Evolutionary conservation across 108 stramenopile species (phyloP), one percentile per base, ranked within the genome.

Genomic region (Cyclotella distinguenda): DNA sequence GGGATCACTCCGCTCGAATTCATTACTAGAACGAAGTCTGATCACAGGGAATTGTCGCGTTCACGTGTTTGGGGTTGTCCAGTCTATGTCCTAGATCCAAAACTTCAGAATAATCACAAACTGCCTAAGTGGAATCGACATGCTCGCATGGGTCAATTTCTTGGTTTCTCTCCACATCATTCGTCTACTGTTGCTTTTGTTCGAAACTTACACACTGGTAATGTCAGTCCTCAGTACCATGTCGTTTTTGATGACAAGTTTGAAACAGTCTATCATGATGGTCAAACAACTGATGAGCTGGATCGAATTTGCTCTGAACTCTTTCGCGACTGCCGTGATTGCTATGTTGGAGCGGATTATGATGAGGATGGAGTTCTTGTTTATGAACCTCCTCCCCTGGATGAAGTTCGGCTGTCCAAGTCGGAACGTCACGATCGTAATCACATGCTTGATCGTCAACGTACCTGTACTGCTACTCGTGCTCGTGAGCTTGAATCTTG

Each of bases 11-110:
- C 69, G 1, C 22, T 53, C 5, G 69, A 70, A 70, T 11, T 68
- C 28, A 23, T 66, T 12, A 59, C 58, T n/a, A 52, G 38, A 16
- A 9, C 22, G 16, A 58, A 60, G 28, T 46, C 63, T 0, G 48
- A 72, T 35, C 57, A 65, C 19, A 23, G 45, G 12, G 71, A 69
- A 19, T 53, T 81, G 0, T n/a, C 34, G 28, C 50, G 59, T 57
- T 44, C n/a, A 12, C 60, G 64, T 55, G 61, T 63, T n/a, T 71
- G 70, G 70, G 70, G 70, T 1, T 71, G 70, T 61, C 73, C 73
- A 8, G 32, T 23, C 0, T 64, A 44, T 55, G 70, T 71, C 5
- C 45, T 71, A 9, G 61, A 71, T 12, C 53, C 70, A 22, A 35
- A 28, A n/a, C 16, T 68, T n/a, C 67, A 68, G 15, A 18, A 45